Evolutionary conservation across 441 rosid species (phyloP).

Genomic region (Mallotus repandus): DNA sequence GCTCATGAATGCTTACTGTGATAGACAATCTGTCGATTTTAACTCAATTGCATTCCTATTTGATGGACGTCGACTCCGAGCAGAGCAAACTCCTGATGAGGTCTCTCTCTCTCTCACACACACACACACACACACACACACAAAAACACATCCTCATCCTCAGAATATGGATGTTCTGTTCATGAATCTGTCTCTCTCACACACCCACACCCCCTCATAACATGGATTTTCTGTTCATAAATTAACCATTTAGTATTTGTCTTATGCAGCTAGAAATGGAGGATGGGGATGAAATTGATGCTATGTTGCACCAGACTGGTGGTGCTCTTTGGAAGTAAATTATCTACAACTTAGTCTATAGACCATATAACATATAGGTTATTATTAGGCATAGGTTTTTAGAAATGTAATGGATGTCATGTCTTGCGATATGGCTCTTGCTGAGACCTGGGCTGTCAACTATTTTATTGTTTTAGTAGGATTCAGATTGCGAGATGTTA

Average conservation of each 20-base stretch:
- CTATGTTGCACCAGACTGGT: conserved; percentile 84
- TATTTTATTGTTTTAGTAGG: too few relatives aligned
- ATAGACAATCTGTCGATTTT: background rate
- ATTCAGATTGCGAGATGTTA: too few relatives aligned
- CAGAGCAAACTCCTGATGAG: background rate
- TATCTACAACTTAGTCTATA: background rate
- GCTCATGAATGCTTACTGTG: background rate
- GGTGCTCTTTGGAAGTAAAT: conserved; percentile 31
- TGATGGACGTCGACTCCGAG: background rate
- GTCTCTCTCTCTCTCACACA: background rate
- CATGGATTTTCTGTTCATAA: too few relatives aligned
- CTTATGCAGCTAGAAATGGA: conserved; percentile 73
- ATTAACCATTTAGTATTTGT: background rate
- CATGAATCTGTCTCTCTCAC: too few relatives aligned
- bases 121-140: too few relatives aligned
- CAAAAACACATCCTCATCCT: too few relatives aligned
- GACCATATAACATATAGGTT: background rate
- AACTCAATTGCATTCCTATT: background rate
- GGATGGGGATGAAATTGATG: conserved; percentile 92
- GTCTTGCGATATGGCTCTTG: too few relatives aligned
- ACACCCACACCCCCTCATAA: too few relatives aligned
- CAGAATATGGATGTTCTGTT: too few relatives aligned
- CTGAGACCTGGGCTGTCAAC: too few relatives aligned
- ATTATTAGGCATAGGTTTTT: conserved; percentile 4
- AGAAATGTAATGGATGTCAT: conserved; percentile 3